Evolutionary conservation across 1,139 yeast genomes (phyloP), one percentile per base, ranked within the genome.

Genomic region (Saccharomyces hybrid): DNA sequence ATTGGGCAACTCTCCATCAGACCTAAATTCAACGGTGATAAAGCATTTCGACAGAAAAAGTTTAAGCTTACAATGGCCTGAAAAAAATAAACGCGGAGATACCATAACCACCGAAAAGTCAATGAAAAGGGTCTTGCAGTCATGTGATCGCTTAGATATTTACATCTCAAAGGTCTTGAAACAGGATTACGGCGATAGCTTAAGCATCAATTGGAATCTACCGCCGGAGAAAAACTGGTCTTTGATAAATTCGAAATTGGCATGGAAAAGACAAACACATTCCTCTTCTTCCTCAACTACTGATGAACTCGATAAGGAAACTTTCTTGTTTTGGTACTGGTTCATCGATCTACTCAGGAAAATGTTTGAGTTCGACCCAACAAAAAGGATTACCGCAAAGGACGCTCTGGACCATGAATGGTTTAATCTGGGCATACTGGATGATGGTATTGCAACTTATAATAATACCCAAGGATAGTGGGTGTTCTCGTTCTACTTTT

Each of bases 391-490:
- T 47, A 78, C 81, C 5, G 91, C 91, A 1, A 73, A 76, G 55
- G 88, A 84, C 54, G 90, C 91, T 1, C 72, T 86, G 70, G 79
- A 81, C 51, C 93, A 86, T 68, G 84, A 84, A 54, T 86, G 93
- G 91, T 86, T 87, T 68, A 79, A 81, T 62, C 76, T 77, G 64
- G 95, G 93, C 32, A 83, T 85, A 53, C 81, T 83, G 62, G 95
- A 85, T 70, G 91, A 85, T 63, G 93, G 71, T 32, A 68, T 68
- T 25, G 56, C 68, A 47, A 60, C 62, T 54, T 66, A 38, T 20
- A 38, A 38, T 38, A 38, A 38, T 20, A 38, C 44, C 13, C 44
- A 38, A 38, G 44, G 44, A 16, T 47, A 26, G 34, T 8, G 14
- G 25, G 14, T 28, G 14, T 47, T 14, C 7, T 28, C 28, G n/a